Evolutionary conservation across 495 filamentous ascomycete species (phyloP), one percentile per base, ranked within the genome.

Genomic region (Hypoxylon lenormandii): DNA sequence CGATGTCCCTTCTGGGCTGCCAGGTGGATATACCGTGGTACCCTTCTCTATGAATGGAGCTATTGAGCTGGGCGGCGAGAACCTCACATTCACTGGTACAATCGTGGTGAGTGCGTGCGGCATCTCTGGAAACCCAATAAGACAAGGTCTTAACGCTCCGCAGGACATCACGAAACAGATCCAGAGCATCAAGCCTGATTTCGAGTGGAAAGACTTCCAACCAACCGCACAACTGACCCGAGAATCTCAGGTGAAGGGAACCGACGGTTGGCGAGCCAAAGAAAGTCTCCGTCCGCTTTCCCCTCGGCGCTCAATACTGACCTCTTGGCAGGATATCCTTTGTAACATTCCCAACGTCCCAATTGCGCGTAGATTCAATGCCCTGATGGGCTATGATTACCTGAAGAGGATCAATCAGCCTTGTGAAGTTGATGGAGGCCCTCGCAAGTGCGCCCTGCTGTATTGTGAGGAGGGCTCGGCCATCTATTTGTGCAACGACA

Each of bases 401-500:
- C 16, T 69, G 46, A 50, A 47, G 46, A 49, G 26, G 6, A 51
- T 69, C 13, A 16, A 63, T 4, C 33, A 52, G 11, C 33, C 33
- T 12, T 69, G 65, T 23, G 18, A 21, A 11, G 43, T 69, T 11
- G 51, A 40, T 5, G 52, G 26, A 5, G 65, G 65, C 10, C 66
- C 66, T 13, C 53, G 53, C 5, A 69, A 63, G 22, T 69, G 66
- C 23, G 38, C 59, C 19, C 6, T 61, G 53, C 37, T 63, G n/a
- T 69, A 30, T 26, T 69, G 66, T 21, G 1, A 4, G 3, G 0
- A 0, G 1, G 37, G 53, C 4, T 22, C 42, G 0, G 37, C 50
- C 11, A 54, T 69, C 23, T 64, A 47, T 52, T 52, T 69, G 47
- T 69, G 66, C 59, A 69, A 69, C 22, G 66, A 69, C 66, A 63